Percentiles rank a stretch among this genome's conserved stretches.
Conservation (phyloP, 805 yeast genomes). For the Yarrowia hollandica region DNA sequence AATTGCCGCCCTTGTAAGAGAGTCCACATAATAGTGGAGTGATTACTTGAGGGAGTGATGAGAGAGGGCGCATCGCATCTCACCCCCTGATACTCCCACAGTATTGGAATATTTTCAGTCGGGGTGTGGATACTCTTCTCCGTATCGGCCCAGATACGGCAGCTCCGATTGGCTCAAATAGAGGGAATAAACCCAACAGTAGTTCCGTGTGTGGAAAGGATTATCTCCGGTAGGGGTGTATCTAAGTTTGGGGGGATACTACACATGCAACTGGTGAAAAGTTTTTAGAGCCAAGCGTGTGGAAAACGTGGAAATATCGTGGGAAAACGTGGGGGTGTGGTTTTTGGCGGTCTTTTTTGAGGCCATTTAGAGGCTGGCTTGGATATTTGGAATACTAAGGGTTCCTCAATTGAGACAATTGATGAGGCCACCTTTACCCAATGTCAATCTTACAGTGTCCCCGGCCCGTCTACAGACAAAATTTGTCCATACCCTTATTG, state of each 20-base stretch:
- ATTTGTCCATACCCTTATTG: background rate
- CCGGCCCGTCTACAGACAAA: background rate
- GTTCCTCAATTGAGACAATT: background rate
- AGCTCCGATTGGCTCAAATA: constrained; percentile 23
- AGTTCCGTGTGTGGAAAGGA: constrained; percentile 23
- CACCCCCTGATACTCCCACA: too few relatives aligned
- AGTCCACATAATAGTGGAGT: too few relatives aligned
- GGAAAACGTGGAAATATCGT: background rate
- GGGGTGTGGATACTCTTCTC: too few relatives aligned
- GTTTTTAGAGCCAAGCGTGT: constrained; percentile 4
- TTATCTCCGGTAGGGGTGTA: constrained; percentile 19
- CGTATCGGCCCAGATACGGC: background rate
- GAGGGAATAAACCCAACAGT: constrained; percentile 24
- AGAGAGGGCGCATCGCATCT: too few relatives aligned
- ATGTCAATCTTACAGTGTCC: background rate
- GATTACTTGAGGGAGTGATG: too few relatives aligned
- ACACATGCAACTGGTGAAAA: constrained; percentile 17
- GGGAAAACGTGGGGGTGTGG: background rate
- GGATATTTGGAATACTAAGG: too few relatives aligned
- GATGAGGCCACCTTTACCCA: background rate
- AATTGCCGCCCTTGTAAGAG: too few relatives aligned
- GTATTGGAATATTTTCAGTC: too few relatives aligned
- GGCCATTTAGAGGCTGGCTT: too few relatives aligned
- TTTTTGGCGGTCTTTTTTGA: too few relatives aligned
- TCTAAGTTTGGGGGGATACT: background rate